Evolutionary conservation across 192 early-diverging fungal species (phyloP), one percentile per base, ranked within the genome.

Genomic region (Coemansia sp.): DNA sequence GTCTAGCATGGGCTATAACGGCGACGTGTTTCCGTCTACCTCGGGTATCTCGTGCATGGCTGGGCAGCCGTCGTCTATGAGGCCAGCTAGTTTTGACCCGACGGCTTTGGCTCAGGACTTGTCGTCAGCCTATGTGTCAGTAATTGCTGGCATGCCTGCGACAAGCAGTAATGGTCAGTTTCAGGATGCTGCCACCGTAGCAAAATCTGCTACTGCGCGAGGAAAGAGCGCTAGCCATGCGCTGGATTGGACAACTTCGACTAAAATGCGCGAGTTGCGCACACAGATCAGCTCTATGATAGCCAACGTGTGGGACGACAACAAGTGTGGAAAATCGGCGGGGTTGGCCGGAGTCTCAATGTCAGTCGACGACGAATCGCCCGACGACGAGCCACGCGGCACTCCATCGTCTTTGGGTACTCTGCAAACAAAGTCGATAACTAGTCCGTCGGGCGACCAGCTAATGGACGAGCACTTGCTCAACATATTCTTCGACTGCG

Each of bases 61-160:
- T 7, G 23, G 21, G 3, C 69, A 40, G 52, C 42, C 40, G 58
- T 55, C 55, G 14, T 28, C 47, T 8, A 9, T 58, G 4, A 28
- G 73, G 33, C 67, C 66, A 28, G 60, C 64, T 7, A 67, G 47
- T 19, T 83, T 77, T 75, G 75, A 83, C 37, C 80, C 80, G 4
- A 70, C 66, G 4, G 37, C 43, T 11, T 52, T 83, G 16, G 80
- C 80, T 1, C 80, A 83, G 63, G 44, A 68, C 23, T 70, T 83
- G 63, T 83, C 80, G 33, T 83, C 80, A 3, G 76, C 73, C 10
- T 83, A 83, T 23, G 80, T 71, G 14, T 83, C 80, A 4, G 76
- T 60, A 2, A 63, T 83, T 28, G 72, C 76, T 3, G 73, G 63
- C 0, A 64, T 76, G 53, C 63, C 76, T 1, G 19, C 69, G 32